Conservation (phyloP, 306 rosid species). For the Gastrolobium bilobum region DNA sequence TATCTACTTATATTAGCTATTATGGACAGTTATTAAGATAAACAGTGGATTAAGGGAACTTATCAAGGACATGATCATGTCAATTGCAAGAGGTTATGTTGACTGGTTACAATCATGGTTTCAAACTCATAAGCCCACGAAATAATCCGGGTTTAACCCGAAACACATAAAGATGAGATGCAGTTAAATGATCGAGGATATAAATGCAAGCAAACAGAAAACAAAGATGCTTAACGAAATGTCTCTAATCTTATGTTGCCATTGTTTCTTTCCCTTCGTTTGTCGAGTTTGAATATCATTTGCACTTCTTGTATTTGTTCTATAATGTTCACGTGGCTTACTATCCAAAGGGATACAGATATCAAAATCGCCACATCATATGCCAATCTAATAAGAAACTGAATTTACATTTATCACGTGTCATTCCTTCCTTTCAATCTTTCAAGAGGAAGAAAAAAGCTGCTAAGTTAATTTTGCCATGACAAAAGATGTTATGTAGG, state of each 20-base stretch:
- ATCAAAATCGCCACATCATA: conserved; percentile 23
- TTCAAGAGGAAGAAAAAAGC: background rate
- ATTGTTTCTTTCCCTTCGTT: background rate
- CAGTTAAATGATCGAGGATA: background rate
- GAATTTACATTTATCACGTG: conserved; percentile 39
- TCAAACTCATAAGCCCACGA: no score
- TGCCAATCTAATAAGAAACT: conserved; percentile 34
- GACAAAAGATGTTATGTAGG: conserved; percentile 48
- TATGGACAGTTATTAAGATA: no score
- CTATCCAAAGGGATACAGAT: background rate
- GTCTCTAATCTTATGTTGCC: conserved; percentile 17
- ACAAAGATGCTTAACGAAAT: background rate
- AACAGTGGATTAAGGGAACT: no score
- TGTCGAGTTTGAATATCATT: conserved; percentile 19
- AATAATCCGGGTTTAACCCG: no score
- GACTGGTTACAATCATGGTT: no score
- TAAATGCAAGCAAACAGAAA: background rate
- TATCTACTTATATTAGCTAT: no score
- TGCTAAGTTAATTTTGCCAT: conserved; percentile 27
- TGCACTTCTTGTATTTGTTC: conserved; percentile 33
- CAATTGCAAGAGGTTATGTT: no score
- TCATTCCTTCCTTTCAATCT: conserved; percentile 24
- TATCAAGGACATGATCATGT: no score
- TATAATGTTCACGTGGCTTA: conserved; percentile 24
- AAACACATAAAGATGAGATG: background rate